phyloP scores from a whole-genome alignment of 306 rosid species.

The Trichosanthes cucumerina region DNA sequence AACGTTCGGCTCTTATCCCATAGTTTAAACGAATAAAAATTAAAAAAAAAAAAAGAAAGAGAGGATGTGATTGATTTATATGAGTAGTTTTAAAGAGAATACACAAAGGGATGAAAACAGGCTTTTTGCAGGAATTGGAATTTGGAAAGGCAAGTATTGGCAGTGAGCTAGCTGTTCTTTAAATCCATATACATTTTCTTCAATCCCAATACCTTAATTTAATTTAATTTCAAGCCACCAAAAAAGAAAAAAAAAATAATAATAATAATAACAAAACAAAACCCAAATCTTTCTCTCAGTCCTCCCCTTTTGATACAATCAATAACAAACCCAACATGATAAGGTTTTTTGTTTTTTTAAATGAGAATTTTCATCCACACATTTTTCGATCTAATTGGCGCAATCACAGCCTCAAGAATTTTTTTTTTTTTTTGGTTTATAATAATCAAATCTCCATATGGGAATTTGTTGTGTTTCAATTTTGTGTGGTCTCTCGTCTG shows the following conservation, averaged over 20 bases:
- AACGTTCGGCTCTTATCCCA: not conserved
- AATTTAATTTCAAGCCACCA: too few relatives aligned
- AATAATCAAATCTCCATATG: not conserved
- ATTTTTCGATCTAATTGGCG: not conserved
- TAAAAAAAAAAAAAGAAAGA: not conserved
- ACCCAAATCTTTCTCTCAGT: not conserved
- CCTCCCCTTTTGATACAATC: not conserved
- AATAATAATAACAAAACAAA: not conserved
- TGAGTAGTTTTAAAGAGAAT: not conserved
- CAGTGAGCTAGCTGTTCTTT: not conserved
- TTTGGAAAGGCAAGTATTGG: not conserved
- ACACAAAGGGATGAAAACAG: not conserved
- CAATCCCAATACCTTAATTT: too few relatives aligned
- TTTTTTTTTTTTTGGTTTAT: not conserved
- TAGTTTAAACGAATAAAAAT: not conserved
- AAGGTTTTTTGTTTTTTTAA: not conserved
- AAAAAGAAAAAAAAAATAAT: too few relatives aligned
- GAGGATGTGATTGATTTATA: not conserved
- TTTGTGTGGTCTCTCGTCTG: not conserved
- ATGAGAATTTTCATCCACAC: not conserved
- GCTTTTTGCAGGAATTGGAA: constrained; percentile 3
- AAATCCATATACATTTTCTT: too few relatives aligned
- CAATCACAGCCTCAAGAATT: not conserved
- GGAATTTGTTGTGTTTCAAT: not conserved
- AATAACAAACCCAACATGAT: not conserved